Evolutionary conservation across 1,284 basidiomycete genomes (phyloP).

Genomic region (Melampsora larici-populina): DNA sequence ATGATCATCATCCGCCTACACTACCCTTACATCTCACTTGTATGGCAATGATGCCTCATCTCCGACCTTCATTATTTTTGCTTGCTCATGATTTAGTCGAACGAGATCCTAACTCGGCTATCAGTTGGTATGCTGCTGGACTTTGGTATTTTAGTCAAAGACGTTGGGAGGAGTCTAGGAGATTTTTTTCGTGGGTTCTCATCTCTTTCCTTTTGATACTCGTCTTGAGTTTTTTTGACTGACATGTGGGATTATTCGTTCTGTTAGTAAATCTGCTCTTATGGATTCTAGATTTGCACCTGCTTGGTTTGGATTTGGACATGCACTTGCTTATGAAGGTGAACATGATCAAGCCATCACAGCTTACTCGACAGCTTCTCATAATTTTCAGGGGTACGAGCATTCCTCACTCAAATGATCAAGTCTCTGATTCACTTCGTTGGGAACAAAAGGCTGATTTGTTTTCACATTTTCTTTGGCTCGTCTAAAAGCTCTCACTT

Average conservation of each 20-base stretch:
- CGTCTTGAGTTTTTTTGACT: neutral
- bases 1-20: conserved; percentile 75
- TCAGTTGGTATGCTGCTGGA: conserved; percentile 97
- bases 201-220: neutral
- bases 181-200: conserved; percentile 75
- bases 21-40: conserved; percentile 93
- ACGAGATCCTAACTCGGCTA: conserved; percentile 80
- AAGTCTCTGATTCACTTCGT: conserved; percentile 30
- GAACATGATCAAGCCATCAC: conserved; percentile 98
- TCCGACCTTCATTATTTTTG: conserved; percentile 88
- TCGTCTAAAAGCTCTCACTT: conserved; percentile 71
- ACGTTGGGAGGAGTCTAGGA: conserved; percentile 81
- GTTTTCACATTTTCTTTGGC: conserved; percentile 21
- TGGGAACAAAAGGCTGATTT: no score
- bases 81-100: conserved; percentile 94
- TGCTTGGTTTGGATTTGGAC: conserved; percentile 95
- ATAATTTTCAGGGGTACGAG: conserved; percentile 84
- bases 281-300: conserved; percentile 94
- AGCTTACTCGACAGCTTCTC: conserved; percentile 90
- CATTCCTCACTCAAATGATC: conserved; percentile 48
- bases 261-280: conserved; percentile 79
- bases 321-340: conserved; percentile 93
- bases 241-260: no score
- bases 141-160: conserved; percentile 87
- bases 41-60: conserved; percentile 87